Evolutionary conservation across 495 filamentous ascomycete genomes (phyloP).

Genomic region (Aspergillus sclerotioniger): DNA sequence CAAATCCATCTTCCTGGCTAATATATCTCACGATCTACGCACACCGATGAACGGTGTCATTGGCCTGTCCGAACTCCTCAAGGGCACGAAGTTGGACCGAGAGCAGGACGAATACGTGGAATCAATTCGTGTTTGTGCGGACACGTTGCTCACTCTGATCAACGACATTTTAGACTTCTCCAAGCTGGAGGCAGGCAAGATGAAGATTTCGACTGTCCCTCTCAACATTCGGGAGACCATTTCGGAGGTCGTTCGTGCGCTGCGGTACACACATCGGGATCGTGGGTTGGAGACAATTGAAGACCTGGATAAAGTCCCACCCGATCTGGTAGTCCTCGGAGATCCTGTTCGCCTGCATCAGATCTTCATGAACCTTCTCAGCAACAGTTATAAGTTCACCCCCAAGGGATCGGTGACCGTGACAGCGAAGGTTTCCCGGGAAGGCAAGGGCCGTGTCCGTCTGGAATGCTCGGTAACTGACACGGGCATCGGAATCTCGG

Average conservation of each 20-base stretch:
- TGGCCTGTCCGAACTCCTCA: slow-evolving; percentile 83
- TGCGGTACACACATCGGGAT: slow-evolving; percentile 80
- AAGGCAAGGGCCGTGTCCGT: slow-evolving; percentile 65
- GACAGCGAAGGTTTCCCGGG: slow-evolving; percentile 63
- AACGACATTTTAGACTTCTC: slow-evolving; percentile 95
- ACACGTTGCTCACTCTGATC: slow-evolving; percentile 88
- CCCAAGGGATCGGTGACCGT: slow-evolving; percentile 82
- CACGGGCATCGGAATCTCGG: slow-evolving; percentile 85
- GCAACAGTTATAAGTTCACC: slow-evolving; percentile 94
- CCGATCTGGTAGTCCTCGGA: slow-evolving; percentile 77
- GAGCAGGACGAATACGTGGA: slow-evolving; percentile 92
- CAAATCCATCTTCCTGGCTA: slow-evolving; percentile 90
- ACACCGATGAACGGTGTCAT: slow-evolving; percentile 89
- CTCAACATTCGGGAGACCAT: slow-evolving; percentile 85
- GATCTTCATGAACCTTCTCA: slow-evolving; percentile 88
- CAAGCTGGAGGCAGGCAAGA: slow-evolving; percentile 91
- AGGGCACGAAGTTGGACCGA: slow-evolving; percentile 69
- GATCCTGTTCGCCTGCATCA: slow-evolving; percentile 90
- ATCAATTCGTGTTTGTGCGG: slow-evolving; percentile 85
- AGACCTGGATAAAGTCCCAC: slow-evolving; percentile 59
- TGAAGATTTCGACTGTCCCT: slow-evolving; percentile 86
- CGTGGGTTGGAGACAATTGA: slow-evolving; percentile 74
- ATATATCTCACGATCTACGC: slow-evolving; percentile 83
- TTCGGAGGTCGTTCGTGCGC: slow-evolving; percentile 79
- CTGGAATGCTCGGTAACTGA: slow-evolving; percentile 85